Conservation (phyloP, 768 basidiomycete species). For the Phaeotremella fagi region DNA sequence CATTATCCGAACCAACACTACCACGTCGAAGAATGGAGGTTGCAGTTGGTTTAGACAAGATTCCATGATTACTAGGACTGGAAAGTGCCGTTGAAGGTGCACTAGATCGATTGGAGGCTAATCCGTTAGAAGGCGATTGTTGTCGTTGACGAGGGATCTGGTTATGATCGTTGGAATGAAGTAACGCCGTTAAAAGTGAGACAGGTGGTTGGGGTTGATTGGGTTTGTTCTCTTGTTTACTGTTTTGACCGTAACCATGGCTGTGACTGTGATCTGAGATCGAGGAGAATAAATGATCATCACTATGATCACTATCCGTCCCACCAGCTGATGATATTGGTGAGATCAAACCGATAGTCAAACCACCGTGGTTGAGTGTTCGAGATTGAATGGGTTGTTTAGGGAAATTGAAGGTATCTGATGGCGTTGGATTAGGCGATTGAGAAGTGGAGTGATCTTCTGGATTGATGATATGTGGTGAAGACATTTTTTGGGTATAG, state of each 20-base stretch:
- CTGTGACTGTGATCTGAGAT: no score
- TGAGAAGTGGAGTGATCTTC: no score
- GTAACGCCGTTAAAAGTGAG: slow-evolving; percentile 2
- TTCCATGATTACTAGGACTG: slow-evolving; percentile 19
- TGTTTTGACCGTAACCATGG: no score
- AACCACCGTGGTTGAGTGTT: not conserved
- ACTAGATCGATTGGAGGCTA: slow-evolving; percentile 13
- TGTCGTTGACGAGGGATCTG: not conserved
- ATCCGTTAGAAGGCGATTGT: not conserved
- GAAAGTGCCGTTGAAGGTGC: slow-evolving; percentile 28
- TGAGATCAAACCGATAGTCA: not conserved
- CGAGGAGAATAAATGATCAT: not conserved
- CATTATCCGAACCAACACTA: slow-evolving; percentile 10
- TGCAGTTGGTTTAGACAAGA: slow-evolving; percentile 1
- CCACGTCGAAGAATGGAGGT: slow-evolving; percentile 24
- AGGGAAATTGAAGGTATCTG: not conserved
- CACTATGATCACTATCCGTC: not conserved
- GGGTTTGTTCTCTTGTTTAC: not conserved
- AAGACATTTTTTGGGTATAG: no score
- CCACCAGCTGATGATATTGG: not conserved
- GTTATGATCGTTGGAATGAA: slow-evolving; percentile 4
- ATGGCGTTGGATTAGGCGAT: no score
- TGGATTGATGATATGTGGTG: no score
- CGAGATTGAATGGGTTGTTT: not conserved
- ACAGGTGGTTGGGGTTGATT: not conserved